Base-by-base conservation (phyloP, 2,329 filamentous ascomycete genomes). In the Penicillium sclerotiorum region DNA sequence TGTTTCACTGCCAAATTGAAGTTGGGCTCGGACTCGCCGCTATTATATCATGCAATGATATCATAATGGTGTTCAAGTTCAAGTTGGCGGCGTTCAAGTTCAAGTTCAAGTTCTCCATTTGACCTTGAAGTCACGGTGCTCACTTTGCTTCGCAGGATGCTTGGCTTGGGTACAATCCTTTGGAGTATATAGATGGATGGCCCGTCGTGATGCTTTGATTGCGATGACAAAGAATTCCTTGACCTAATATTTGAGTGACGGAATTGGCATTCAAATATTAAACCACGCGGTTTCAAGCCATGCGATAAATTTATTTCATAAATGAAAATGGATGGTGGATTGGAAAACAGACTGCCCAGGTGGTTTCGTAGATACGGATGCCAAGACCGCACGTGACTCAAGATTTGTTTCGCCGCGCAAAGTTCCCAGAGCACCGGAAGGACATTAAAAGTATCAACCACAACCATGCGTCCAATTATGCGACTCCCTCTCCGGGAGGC, bases 401-500 rank as follows among this genome's bases (percentile, higher is more conserved):
- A 50, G 53, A 60, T 60, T 60, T 62, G 58, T 59, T 57, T 58
- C 59, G 52, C 53, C 48, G 58, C 42, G 48, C 56, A 57, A 56
- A 57, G 51, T 50, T 60, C 57, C 43, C 52, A 45, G 32, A 39
- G 37, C 49, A 21, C 47, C 33, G 38, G 33, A n/a, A 13, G 9
- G 20, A 43, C 18, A 32, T 43, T 28, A 33, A 33, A 27, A 22
- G 38, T 40, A 39, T 23, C 30, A 36, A 50, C 58, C 53, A 49
- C 62, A 56, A 67, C 55, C 58, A 74, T 74, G 72, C 68, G 67
- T 36, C 62, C 68, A 27, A 66, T 69, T 49, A 53, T 67, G 58
- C 70, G 69, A 50, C 53, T 74, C 35, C 60, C 73, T 41, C 59
- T 64, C 45, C 64, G 71, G 55, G 71, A 73, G 64, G 65, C 62